phyloP scores from a whole-genome alignment of 805 yeast species.

The Metschnikowia vanudenii region DNA sequence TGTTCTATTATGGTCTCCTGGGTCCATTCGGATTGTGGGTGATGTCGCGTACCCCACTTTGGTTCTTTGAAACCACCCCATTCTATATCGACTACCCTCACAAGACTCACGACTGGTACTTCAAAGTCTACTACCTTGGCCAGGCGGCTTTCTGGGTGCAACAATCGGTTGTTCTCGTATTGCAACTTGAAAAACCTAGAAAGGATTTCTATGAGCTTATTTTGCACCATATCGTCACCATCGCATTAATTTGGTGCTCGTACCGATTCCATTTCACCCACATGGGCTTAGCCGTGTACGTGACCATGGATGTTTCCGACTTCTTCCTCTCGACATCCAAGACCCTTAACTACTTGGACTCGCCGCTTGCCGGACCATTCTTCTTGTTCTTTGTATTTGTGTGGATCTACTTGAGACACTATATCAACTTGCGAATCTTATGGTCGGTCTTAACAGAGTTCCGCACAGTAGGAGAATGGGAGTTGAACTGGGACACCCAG shows the following conservation, averaged over 20 bases:
- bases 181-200: conserved; percentile 92
- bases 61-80: conserved; percentile 85
- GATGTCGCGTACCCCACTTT: conserved; percentile 75
- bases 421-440: conserved; percentile 72
- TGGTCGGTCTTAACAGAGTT: conserved; percentile 87
- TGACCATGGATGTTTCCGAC: conserved; percentile 96
- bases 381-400: conserved; percentile 63
- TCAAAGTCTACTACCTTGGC: conserved; percentile 79
- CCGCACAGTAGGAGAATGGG: conserved; percentile 77
- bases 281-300: conserved; percentile 87
- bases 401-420: conserved; percentile 92
- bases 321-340: conserved; percentile 82
- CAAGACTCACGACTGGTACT: conserved; percentile 60
- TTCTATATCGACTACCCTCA: conserved; percentile 87
- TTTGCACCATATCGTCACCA: conserved; percentile 89
- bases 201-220: conserved; percentile 90
- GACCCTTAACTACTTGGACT: conserved; percentile 81
- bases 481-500: conserved; percentile 80
- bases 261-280: conserved; percentile 94
- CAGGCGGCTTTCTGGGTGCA: conserved; percentile 99
- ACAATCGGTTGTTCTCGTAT: conserved; percentile 77
- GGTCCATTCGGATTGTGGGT: conserved; percentile 89
- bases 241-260: conserved; percentile 79
- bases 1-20: conserved; percentile 72
- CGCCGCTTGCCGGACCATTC: conserved; percentile 59